Evolutionary conservation across 176 grass and related monocot genomes (phyloP).

Genomic region (Carex scoparia): DNA sequence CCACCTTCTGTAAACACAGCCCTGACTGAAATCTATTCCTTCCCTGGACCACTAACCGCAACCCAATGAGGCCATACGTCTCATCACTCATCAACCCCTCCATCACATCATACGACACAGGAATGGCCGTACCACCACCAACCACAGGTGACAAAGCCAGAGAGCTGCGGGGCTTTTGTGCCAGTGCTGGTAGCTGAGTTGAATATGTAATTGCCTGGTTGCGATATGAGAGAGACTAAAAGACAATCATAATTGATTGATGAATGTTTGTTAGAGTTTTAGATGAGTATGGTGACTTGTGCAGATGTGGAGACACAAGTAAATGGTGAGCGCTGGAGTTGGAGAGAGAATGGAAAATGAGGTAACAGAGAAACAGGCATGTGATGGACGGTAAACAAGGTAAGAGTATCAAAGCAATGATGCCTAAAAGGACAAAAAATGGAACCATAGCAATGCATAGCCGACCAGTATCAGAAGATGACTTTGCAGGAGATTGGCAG

Average conservation of each 20-base stretch:
- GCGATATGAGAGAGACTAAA: constrained; percentile 47
- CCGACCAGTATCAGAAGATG: background rate
- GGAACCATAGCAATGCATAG: background rate
- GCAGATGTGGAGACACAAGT: constrained; percentile 39
- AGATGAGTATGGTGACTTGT: constrained; percentile 63
- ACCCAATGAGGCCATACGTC: constrained; percentile 42
- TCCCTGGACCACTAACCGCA: constrained; percentile 66
- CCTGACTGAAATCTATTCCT: constrained; percentile 54
- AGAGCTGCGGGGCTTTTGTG: constrained; percentile 40
- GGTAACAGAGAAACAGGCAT: constrained; percentile 45
- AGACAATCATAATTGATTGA: constrained; percentile 65
- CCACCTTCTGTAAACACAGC: constrained; percentile 53
- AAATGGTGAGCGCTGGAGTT: constrained; percentile 29
- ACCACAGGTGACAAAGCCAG: constrained; percentile 42
- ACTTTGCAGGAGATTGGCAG: background rate
- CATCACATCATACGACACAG: constrained; percentile 42
- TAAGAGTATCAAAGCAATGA: constrained; percentile 54
- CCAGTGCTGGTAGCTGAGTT: constrained; percentile 43
- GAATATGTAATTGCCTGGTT: constrained; percentile 54
- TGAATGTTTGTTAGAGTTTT: constrained; percentile 50
- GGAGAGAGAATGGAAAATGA: constrained; percentile 51
- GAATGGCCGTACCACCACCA: background rate
- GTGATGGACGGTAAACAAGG: constrained; percentile 54
- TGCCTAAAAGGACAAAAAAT: constrained; percentile 26
- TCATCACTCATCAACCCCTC: constrained; percentile 49